phyloP scores from a whole-genome alignment of 2,329 filamentous ascomycete genomes.

The Curvularia hawaiiensis region DNA sequence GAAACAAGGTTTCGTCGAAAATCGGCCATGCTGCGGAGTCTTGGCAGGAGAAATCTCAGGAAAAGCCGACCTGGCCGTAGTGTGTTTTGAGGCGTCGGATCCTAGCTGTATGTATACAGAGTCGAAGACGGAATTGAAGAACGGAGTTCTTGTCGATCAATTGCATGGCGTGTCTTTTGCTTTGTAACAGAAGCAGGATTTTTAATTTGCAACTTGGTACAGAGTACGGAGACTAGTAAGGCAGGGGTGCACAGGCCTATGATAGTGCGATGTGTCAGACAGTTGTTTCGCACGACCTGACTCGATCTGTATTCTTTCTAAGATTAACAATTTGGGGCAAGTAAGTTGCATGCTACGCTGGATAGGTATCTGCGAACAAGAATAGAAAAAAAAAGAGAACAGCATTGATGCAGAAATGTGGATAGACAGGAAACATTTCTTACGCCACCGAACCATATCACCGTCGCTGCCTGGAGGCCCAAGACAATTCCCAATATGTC shows the following conservation, averaged over 20 bases:
- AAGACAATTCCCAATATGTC: background rate
- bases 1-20: background rate
- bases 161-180: background rate
- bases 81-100: background rate
- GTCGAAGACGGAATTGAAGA: background rate
- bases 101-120: background rate
- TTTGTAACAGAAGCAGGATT: background rate
- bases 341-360: slow-evolving; percentile 7
- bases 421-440: slow-evolving; percentile 20
- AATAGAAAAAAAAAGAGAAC: background rate
- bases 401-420: background rate
- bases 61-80: background rate
- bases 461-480: background rate
- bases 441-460: slow-evolving; percentile 9
- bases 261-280: background rate
- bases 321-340: background rate
- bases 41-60: background rate
- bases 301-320: background rate
- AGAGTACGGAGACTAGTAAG: background rate
- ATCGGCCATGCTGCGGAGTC: background rate
- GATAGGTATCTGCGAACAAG: slow-evolving; percentile 16
- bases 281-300: background rate
- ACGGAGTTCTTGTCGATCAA: background rate
- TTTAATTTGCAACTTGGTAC: background rate
- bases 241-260: background rate